Evolutionary conservation across 129 eudicot genomes (phyloP), one percentile per base, ranked within the genome.

Genomic region (sunflower (Helianthus annuus)): DNA sequence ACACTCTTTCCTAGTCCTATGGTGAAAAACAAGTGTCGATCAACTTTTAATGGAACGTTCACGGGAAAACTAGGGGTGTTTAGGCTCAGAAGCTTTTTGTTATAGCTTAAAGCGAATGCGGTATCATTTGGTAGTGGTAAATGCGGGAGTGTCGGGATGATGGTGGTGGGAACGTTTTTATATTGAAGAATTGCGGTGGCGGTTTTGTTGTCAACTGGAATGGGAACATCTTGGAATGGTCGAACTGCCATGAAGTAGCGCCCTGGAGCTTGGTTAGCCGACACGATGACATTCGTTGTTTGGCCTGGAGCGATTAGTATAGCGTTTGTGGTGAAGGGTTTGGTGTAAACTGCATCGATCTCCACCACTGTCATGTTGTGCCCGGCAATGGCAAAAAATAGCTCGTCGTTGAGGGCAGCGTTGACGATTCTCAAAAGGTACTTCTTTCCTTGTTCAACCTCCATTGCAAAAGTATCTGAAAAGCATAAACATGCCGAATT

Each of bases 221-320:
- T 54, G 4, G 87, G 91, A 15, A 32, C 89, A 13, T 82, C 89
- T 17, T 70, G 76, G 80, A 81, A 89, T 8, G 89, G 75, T 32
- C 87, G 51, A 3, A 86, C 81, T 16, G 89, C 91, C 89, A 89
- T 83, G 79, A 81, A 89, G 72, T 89, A 89, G 27, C 91, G 57
- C 6, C 88, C 78, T 1, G 92, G 78, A 1, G 55, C 4, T n/a
- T 61, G 86, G 76, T 79, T 78, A 3, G 96, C 85, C 0, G 66
- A 71, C 58, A 89, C 86, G 0, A 86, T 70, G 1, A 89, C 89
- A 14, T 89, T 86, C 49, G 88, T 84, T 13, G 96, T 89, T 71
- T 89, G 96, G n/a, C 96, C 96, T 0, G 96, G 89, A 12, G 87
- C 84, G 3, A 89, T 86, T 5, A 86, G 68, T 15, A 89, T 17